Conservation (phyloP, 2,329 filamentous ascomycete genomes). For the Pezicula neosporulosa region DNA sequence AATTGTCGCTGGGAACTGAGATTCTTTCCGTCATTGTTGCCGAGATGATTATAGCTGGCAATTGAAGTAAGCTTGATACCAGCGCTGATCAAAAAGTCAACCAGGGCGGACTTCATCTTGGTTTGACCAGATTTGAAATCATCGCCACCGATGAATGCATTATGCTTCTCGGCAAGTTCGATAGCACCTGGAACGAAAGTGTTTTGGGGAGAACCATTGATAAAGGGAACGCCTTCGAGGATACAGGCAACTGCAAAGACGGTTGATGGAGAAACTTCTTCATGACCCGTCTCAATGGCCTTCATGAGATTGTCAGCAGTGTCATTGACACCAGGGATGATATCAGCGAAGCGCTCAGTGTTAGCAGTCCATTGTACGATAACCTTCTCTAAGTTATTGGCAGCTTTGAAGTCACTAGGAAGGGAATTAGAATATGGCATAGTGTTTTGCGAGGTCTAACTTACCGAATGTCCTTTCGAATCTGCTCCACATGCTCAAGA, state of each 20-base stretch:
- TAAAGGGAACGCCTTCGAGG: constrained; percentile 86
- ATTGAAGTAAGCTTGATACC: constrained; percentile 99
- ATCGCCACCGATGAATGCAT: constrained; percentile 91
- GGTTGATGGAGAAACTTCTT: constrained; percentile 91
- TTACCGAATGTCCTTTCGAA: constrained; percentile 86
- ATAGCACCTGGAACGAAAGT: constrained; percentile 95
- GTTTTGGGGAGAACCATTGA: constrained; percentile 99
- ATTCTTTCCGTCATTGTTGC: constrained; percentile 99
- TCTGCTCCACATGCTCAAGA: constrained; percentile 84
- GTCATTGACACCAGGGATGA: constrained; percentile 88
- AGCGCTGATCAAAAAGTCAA: constrained; percentile 97
- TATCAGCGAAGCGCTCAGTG: constrained; percentile 92
- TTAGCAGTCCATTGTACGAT: constrained; percentile 99
- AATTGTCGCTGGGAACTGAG: constrained; percentile 96
- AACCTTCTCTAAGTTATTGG: constrained; percentile 86
- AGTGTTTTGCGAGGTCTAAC: constrained; percentile 19
- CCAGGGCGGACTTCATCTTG: constrained; percentile 99
- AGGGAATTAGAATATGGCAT: constrained; percentile 7
- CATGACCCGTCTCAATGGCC: constrained; percentile 81
- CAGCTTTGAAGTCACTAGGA: constrained; percentile 77
- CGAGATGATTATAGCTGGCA: constrained; percentile 98
- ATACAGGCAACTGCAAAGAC: constrained; percentile 95
- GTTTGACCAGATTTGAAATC: constrained; percentile 99
- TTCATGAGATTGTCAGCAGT: constrained; percentile 91
- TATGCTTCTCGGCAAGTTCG: constrained; percentile 80